Evolutionary conservation across 2,329 filamentous ascomycete genomes (phyloP).

Genomic region (Aspergillus flavus): DNA sequence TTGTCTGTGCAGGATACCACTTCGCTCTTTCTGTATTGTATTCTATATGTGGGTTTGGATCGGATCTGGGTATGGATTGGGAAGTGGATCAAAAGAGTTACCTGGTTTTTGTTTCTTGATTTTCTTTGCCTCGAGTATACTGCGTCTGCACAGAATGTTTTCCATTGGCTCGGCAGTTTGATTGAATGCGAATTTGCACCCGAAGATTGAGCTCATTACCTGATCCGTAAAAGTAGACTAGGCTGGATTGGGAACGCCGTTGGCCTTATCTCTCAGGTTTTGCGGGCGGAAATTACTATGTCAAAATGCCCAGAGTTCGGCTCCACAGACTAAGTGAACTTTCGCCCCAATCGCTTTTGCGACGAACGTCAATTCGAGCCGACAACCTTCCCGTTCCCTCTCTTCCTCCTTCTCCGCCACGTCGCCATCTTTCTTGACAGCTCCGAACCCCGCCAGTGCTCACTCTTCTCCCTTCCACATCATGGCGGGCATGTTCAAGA

Average conservation of each 20-base stretch:
- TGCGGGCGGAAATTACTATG: neutral
- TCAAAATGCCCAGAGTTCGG: slow-evolving; percentile 15
- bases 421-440: slow-evolving; percentile 17
- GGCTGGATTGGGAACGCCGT: neutral
- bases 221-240: neutral
- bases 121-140: neutral
- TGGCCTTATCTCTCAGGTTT: slow-evolving; percentile 1
- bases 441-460: slow-evolving; percentile 16
- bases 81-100: neutral
- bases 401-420: slow-evolving; percentile 23
- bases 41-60: slow-evolving; percentile 9
- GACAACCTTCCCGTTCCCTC: slow-evolving; percentile 17
- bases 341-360: slow-evolving; percentile 23
- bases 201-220: neutral
- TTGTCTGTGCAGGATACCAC: slow-evolving; percentile 36
- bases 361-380: slow-evolving; percentile 28
- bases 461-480: slow-evolving; percentile 28
- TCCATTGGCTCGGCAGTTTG: neutral
- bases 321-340: slow-evolving; percentile 21
- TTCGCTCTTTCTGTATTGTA: slow-evolving; percentile 21
- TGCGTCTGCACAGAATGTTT: neutral
- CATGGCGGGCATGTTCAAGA: slow-evolving; percentile 45
- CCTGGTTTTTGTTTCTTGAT: neutral
- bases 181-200: neutral
- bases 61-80: slow-evolving; percentile 8